Evolutionary conservation across 768 basidiomycete genomes (phyloP).

Genomic region (Thelephora aurantiotincta): DNA sequence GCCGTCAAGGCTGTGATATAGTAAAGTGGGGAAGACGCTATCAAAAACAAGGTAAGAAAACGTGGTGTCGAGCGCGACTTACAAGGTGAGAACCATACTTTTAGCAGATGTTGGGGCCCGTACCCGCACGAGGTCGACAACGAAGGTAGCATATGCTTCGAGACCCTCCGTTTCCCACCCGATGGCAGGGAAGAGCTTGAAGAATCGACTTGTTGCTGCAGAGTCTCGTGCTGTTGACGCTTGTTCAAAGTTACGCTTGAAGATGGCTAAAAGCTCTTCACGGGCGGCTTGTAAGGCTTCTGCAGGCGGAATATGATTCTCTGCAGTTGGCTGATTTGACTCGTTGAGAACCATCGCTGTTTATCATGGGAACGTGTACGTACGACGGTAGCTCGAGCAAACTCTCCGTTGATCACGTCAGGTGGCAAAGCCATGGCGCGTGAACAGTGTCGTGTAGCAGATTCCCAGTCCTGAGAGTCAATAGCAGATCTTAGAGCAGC

Average conservation of each 20-base stretch:
- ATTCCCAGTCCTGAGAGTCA: constrained; percentile 85
- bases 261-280: constrained; percentile 60
- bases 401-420: constrained; percentile 68
- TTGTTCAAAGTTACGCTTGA: constrained; percentile 65
- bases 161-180: constrained; percentile 90
- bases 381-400: constrained; percentile 82
- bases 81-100: constrained; percentile 32
- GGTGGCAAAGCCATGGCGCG: constrained; percentile 77
- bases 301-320: constrained; percentile 72
- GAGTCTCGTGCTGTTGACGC: constrained; percentile 77
- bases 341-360: constrained; percentile 2
- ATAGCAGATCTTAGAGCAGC: constrained; percentile 44
- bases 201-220: constrained; percentile 80
- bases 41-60: constrained; percentile 1
- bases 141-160: constrained; percentile 84
- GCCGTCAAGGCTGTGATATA: constrained; percentile 84
- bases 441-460: constrained; percentile 81
- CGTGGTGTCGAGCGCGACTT: constrained; percentile 4
- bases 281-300: constrained; percentile 72
- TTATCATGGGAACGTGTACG: neutral
- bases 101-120: constrained; percentile 69
- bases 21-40: constrained; percentile 87
- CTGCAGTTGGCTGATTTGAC: constrained; percentile 66
- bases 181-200: constrained; percentile 93
- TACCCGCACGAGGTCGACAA: constrained; percentile 77